Base-by-base conservation (phyloP, 2,329 filamentous ascomycete genomes). In the Colletotrichum sidae region DNA sequence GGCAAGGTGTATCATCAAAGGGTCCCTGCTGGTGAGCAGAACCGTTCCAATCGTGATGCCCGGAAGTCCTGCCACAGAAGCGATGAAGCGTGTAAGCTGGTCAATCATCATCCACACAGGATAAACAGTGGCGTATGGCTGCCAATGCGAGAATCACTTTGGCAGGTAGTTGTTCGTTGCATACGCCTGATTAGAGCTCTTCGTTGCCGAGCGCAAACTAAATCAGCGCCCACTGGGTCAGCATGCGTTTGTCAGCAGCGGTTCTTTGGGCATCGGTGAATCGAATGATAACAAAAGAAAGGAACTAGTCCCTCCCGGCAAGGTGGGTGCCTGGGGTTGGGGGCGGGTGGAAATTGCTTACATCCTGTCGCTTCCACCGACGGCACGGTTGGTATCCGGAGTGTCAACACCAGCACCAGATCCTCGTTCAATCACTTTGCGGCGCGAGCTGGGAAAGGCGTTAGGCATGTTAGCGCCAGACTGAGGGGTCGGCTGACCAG, bases 351-450 rank as follows among this genome's bases (percentile, higher is more conserved):
- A 13, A 9, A 25, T 86, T 83, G 96, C 94, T 97, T 92, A 97
- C 94, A 97, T 97, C 92, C 93, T 91, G 84, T 93, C 91, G 86
- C 90, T 93, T 83, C 90, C 90, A 79, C 90, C 90, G 76, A 92
- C 88, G 81, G 89, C 89, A 81, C 90, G 88, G 85, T 86, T 90
- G 80, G 89, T 89, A 76, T 92, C 90, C 72, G 89, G 88, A 78
- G 87, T 89, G 77, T 92, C 88, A 73, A 87, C 84, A 70, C 81
- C 81, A 73, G 82, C 81, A 74, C 83, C 84, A 77, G 79, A 72
- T 61, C 84, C 86, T 75, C 88, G 88, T 77, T 91, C 92, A 74
- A 93, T 90, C 83, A 94, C 90, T 88, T 95, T 94, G 83, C 92
- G 92, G 80, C 93, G 91, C 80, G 86, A 90, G 84, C 88, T 89